Evolutionary conservation across 1,284 basidiomycete species (phyloP).

Genomic region (Athelia sp.): DNA sequence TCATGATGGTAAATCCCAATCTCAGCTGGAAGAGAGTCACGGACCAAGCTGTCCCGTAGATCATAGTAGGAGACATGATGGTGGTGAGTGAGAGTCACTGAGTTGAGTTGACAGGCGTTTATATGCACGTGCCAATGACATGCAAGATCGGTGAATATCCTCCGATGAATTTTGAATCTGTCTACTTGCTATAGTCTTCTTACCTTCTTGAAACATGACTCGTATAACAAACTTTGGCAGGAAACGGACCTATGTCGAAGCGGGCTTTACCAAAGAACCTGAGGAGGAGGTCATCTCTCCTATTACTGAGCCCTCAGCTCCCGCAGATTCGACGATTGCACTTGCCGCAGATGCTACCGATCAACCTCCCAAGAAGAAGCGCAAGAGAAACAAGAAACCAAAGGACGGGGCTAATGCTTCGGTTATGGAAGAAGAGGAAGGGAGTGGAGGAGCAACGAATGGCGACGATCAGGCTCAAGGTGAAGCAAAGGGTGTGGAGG

Average conservation of each 20-base stretch:
- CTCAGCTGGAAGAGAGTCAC: neutral
- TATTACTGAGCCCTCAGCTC: conserved; percentile 1
- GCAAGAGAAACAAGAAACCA: conserved; percentile 29
- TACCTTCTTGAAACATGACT: conserved; percentile 50
- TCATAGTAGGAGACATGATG: conserved; percentile 36
- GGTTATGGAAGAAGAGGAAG: conserved; percentile 26
- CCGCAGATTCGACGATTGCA: conserved; percentile 8
- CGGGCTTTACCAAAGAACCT: conserved; percentile 38
- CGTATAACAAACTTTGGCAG: conserved; percentile 65
- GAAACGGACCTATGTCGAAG: conserved; percentile 68
- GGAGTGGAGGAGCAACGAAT: conserved; percentile 20
- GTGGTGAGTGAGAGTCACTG: neutral
- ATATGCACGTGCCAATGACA: conserved; percentile 22
- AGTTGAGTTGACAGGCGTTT: neutral
- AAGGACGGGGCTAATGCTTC: conserved; percentile 1
- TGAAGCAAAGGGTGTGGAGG: conserved; percentile 10
- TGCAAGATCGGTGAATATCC: conserved; percentile 2
- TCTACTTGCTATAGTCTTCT: no score
- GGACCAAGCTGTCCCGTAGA: conserved; percentile 71
- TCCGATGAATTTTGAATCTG: neutral
- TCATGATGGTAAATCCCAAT: no score
- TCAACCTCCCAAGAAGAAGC: conserved; percentile 35
- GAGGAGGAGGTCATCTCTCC: neutral
- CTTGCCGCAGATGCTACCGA: conserved; percentile 10
- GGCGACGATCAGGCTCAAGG: conserved; percentile 13